Conservation (phyloP, 2,329 filamentous ascomycete species). For the Clonostachys byssicola region DNA sequence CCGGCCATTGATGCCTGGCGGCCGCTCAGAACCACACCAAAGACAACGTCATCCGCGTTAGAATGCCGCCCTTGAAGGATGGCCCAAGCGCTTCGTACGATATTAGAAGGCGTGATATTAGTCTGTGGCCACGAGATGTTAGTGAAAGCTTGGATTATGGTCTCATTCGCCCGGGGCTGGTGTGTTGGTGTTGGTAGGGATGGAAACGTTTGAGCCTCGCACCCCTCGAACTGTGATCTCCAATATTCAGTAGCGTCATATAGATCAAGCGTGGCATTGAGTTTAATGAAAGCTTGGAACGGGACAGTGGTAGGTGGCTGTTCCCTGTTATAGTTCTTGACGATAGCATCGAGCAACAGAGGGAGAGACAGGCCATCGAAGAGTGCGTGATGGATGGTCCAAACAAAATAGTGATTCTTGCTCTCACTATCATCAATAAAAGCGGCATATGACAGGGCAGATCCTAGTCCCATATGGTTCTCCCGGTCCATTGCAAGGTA, state of each 20-base stretch:
- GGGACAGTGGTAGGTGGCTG: neutral
- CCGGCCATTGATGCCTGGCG: constrained; percentile 9
- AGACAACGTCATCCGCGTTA: neutral
- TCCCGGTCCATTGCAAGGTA: constrained; percentile 22
- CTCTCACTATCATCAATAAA: constrained; percentile 2
- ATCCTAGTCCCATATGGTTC: constrained; percentile 13
- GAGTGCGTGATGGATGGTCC: constrained; percentile 11
- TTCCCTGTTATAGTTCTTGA: neutral
- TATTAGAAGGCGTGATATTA: constrained; percentile 10
- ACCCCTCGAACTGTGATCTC: neutral
- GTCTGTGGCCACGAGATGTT: neutral
- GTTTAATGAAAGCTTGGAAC: constrained; percentile 37
- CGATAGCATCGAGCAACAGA: neutral
- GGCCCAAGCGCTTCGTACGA: constrained; percentile 5
- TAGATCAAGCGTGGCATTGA: constrained; percentile 5
- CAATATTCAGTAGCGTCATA: neutral
- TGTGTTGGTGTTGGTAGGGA: constrained; percentile 1
- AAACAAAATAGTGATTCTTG: constrained; percentile 7
- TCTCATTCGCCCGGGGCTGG: neutral
- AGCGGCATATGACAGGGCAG: constrained; percentile 9
- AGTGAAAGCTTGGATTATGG: neutral
- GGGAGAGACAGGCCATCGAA: constrained; percentile 10
- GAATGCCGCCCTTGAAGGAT: neutral
- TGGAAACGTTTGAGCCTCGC: neutral
- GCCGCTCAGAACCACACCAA: constrained; percentile 7